Evolutionary conservation across 1,139 yeast genomes (phyloP), one percentile per base, ranked within the genome.

Genomic region (Protomyces macrosporus): DNA sequence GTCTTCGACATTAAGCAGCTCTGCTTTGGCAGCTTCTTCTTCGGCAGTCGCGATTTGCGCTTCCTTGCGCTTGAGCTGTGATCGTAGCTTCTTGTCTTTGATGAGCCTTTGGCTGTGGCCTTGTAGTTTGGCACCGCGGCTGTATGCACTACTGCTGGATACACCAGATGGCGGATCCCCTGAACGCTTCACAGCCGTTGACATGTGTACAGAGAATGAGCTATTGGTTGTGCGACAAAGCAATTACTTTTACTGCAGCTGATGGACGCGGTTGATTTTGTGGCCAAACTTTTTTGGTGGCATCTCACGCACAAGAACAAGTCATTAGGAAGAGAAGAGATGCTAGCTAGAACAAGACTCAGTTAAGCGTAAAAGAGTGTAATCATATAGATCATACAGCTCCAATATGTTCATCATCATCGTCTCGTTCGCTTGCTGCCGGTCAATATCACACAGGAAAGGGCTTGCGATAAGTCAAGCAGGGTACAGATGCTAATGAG

Each of bases 11-110:
- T 90, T 78, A 69, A 95, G 80, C 72, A 89, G 81, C 70, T 93
- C 97, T 0, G 97, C 89, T 6, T 88, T 85, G 33, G 91, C 89
- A 0, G 97, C 97, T 14, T 90, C 82, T 68, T 81, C 78, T 30
- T 89, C 83, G 0, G 97, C 96, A 16, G 53, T 42, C 68, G 84
- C 83, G 74, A 88, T 89, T 70, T 86, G 86, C 60, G 81, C 80
- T 71, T 93, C 96, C 65, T 86, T 76, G 70, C 83, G 81, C 70
- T 84, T 83, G 71, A 90, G 74, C 34, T 85, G 84, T 14, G 87
- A 83, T 73, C 83, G 82, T 61, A 88, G 77, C 71, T 84, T 84
- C 71, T 80, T 81, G 74, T 87, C 88, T 72, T 81, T 84, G 65
- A 81, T 65, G 60, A 68, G 23, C 16, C 12, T n/a, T 42, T 42